Evolutionary conservation across 1,284 basidiomycete genomes (phyloP).

Genomic region (Sphaerobolus stellatus): DNA sequence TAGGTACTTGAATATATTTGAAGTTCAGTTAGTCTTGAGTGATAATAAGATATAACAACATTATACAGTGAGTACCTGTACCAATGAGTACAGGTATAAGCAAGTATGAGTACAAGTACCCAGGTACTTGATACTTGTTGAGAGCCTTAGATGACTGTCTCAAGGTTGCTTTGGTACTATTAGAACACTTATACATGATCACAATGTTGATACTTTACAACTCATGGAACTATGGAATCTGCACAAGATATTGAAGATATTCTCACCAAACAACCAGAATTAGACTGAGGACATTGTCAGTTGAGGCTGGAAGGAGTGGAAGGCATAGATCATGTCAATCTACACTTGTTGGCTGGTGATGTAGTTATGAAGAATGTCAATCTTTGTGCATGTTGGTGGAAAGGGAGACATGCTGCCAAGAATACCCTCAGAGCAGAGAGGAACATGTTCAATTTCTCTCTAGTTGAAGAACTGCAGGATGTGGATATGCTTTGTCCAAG

Average conservation of each 20-base stretch:
- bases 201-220: conserved; percentile 34
- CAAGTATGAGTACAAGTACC: conserved; percentile 10
- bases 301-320: conserved; percentile 17
- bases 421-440: too few species aligned
- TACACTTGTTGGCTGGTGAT: conserved; percentile 1
- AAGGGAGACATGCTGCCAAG: too few species aligned
- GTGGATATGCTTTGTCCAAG: too few species aligned
- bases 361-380: not conserved
- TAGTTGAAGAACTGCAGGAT: too few species aligned
- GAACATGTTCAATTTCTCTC: too few species aligned
- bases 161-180: conserved; percentile 29
- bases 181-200: conserved; percentile 31
- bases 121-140: conserved; percentile 1
- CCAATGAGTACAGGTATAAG: too few species aligned
- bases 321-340: conserved; percentile 7
- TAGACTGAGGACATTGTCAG: conserved; percentile 32
- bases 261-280: conserved; percentile 35
- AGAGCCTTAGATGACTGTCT: conserved; percentile 12
- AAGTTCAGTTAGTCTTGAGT: conserved; percentile 5
- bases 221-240: conserved; percentile 25
- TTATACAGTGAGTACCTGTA: too few species aligned
- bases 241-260: conserved; percentile 34
- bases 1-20: conserved; percentile 4
- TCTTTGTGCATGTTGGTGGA: not conserved
- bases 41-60: too few species aligned